Percentiles rank a stretch among this genome's conserved stretches.
These are phyloP conservation scores for Apophysomyces trapeziformis DNA, from an alignment of 371 early-diverging fungal genomes.

Conservation along the genomic window DNA sequence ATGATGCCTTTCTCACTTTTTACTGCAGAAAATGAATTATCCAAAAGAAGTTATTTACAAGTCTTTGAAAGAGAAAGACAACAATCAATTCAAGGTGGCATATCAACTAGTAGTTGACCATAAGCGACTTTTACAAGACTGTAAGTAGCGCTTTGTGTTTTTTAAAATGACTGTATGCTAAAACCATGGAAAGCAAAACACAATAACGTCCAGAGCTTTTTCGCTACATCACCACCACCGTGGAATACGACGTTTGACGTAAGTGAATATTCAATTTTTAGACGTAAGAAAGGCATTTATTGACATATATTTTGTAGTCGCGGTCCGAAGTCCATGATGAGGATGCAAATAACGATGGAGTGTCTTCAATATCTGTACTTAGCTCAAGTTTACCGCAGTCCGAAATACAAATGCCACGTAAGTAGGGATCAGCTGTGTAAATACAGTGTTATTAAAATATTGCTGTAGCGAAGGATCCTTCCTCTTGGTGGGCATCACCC, in stretches of 20 bases:
- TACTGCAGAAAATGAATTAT: constrained; percentile 78
- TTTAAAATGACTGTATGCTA: neutral
- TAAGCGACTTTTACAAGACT: constrained; percentile 71
- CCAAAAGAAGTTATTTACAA: constrained; percentile 66
- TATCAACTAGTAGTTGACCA: constrained; percentile 92
- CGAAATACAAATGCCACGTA: constrained; percentile 36
- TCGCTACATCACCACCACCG: constrained; percentile 69
- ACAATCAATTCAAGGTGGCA: constrained; percentile 93
- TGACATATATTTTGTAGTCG: neutral
- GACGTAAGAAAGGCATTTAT: neutral
- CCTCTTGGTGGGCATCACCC: constrained; percentile 26
- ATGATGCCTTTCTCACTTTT: neutral
- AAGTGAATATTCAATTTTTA: neutral
- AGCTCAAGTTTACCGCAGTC: constrained; percentile 69
- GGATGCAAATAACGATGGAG: constrained; percentile 28
- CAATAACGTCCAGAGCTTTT: constrained; percentile 63
- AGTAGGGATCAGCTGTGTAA: neutral
- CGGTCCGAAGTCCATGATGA: constrained; percentile 14
- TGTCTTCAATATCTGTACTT: constrained; percentile 66
- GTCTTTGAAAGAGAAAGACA: constrained; percentile 77
- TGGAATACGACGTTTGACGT: constrained; percentile 61
- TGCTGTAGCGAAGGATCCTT: constrained; percentile 19
- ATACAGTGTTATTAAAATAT: neutral
- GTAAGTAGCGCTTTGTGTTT: constrained; percentile 36
- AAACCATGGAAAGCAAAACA: constrained; percentile 31